Base-by-base conservation (phyloP, 768 basidiomycete species). In the Agrocybe pediades region DNA sequence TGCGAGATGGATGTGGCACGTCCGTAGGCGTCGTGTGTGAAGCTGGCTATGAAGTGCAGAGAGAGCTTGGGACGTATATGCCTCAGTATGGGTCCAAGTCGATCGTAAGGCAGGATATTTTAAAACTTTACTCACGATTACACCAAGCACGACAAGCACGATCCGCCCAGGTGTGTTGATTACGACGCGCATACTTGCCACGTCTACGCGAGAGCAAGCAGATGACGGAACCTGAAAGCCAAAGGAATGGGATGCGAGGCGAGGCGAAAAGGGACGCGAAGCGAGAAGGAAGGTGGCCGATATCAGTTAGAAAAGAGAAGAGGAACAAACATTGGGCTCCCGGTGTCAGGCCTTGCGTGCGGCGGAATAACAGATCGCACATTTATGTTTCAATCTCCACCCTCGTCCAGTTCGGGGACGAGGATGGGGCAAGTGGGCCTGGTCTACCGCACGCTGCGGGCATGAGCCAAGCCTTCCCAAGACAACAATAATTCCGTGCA, bases 11-110 rank as follows among this genome's bases (percentile, higher is more conserved):
- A 78, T 6, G 78, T 80, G 3, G 72, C 72, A 16, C 69, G 70
- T 45, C 72, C 72, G 56, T 81, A 81, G 27, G 65, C 69, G 58
- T 77, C 75, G 56, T 79, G 74, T 2, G 77, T 75, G 62, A 81
- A 67, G 53, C 68, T 71, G 25, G 80, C 76, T 43, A 82, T 73
- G 30, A 76, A 76, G 62, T 83, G 80, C 9, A 73, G 58, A 26
- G 61, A 56, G 6, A 69, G 39, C 65, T 65, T 41, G 6, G 9
- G 21, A 48, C 6, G 21, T 9, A 44, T 21, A 44, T 13, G 5
- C 30, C 26, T 29, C 45, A 9, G 13, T 47, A 7, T n/a, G 19
- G 16, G 17, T n/a, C 21, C 11, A 27, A 8, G 4, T 36, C 6
- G n/a, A 36, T 15, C 13, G 11, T 36, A 6, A 36, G 33, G n/a